phyloP scores from a whole-genome alignment of 2,329 filamentous ascomycete genomes.

The Penicillium psychrosexuale region DNA sequence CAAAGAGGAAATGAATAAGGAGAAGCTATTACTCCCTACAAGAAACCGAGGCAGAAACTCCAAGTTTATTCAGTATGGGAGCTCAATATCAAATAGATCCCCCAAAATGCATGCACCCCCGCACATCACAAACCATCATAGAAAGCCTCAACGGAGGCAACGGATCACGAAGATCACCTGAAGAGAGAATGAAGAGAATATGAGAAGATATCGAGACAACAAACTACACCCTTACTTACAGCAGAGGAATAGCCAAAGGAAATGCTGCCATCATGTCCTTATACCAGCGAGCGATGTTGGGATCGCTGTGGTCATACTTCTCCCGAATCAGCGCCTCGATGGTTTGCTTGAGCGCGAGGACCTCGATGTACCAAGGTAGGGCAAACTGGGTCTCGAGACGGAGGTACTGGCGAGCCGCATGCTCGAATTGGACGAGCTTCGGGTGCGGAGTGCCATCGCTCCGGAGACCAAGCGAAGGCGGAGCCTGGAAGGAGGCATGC shows the following conservation, averaged over 20 bases:
- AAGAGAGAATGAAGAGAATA: not conserved
- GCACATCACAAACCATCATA: not conserved
- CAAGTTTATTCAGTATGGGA: not conserved
- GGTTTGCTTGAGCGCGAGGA: not conserved
- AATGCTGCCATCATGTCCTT: not conserved
- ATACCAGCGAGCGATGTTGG: not conserved
- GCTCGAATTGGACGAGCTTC: not conserved
- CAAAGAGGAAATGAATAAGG: not conserved
- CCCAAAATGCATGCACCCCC: not conserved
- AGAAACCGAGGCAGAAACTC: not conserved
- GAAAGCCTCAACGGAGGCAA: not conserved
- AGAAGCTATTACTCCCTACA: not conserved
- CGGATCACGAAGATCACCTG: not conserved
- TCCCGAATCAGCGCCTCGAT: not conserved
- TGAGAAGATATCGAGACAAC: not conserved
- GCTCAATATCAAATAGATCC: not conserved
- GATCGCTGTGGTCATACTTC: not conserved
- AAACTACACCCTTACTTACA: not conserved
- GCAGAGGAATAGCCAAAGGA: not conserved
- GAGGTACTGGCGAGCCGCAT: not conserved
- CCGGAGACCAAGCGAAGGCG: not conserved
- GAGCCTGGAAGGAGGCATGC: not conserved
- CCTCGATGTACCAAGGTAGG: not conserved
- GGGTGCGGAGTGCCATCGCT: not conserved
- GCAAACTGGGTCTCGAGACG: not conserved